Conservation (phyloP, 2,329 filamentous ascomycete genomes). For the Aspergillus carbonarius region DNA sequence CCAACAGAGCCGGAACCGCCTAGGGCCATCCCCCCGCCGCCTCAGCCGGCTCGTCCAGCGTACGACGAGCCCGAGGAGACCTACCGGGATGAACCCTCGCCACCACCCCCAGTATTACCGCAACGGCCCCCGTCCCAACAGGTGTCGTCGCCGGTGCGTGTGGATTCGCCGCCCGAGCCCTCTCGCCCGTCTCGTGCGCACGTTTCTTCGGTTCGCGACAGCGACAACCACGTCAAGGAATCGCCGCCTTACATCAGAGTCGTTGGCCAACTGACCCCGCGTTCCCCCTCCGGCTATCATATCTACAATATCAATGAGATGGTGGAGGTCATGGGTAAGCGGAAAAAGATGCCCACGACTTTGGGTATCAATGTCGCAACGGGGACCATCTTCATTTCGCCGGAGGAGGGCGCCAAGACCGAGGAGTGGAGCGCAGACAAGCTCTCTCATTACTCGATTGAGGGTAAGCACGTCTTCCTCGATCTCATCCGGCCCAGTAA, state of each 20-base stretch:
- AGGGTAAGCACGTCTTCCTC: conserved; percentile 96
- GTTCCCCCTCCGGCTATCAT: conserved; percentile 78
- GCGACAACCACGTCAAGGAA: conserved; percentile 46
- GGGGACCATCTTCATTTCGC: conserved; percentile 85
- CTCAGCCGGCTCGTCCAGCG: conserved; percentile 46
- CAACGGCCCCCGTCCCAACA: conserved; percentile 60
- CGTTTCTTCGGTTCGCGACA: conserved; percentile 40
- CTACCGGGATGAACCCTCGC: conserved; percentile 43
- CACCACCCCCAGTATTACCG: conserved; percentile 61
- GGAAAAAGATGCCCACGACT: conserved; percentile 98
- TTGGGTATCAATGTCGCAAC: conserved; percentile 89
- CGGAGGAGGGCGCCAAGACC: conserved; percentile 78
- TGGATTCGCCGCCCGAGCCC: conserved; percentile 57
- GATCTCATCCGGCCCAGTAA: conserved; percentile 90
- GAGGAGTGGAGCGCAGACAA: conserved; percentile 94
- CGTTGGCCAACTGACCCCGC: conserved; percentile 49
- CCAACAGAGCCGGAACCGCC: conserved; percentile 28
- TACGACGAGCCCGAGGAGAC: conserved; percentile 66
- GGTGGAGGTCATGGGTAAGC: conserved; percentile 93
- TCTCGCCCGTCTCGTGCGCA: conserved; percentile 45
- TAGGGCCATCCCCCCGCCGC: conserved; percentile 35
- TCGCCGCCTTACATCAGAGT: conserved; percentile 58
- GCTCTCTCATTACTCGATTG: conserved; percentile 95
- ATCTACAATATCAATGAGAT: conserved; percentile 98
- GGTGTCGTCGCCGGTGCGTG: conserved; percentile 57